Conservation (phyloP, 768 basidiomycete species). For the Suillus bovinus region DNA sequence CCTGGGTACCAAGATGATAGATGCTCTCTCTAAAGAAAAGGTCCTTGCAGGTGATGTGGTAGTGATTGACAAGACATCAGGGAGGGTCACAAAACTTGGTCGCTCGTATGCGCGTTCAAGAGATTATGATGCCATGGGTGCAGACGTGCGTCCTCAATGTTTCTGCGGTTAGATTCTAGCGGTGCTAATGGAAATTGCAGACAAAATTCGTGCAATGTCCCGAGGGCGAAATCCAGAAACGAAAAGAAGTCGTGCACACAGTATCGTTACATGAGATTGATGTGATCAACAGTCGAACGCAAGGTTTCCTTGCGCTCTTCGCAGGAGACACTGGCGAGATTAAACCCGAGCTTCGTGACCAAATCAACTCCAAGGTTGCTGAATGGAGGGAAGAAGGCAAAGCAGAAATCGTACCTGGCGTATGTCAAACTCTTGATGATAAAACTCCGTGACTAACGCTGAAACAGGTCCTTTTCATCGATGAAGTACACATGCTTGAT, state of each 20-base stretch:
- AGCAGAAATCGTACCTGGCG: constrained; percentile 95
- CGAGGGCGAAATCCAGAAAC: constrained; percentile 96
- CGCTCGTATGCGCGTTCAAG: constrained; percentile 95
- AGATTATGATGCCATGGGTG: constrained; percentile 99
- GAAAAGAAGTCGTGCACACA: constrained; percentile 96
- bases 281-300: constrained; percentile 97
- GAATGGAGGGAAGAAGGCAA: constrained; percentile 99
- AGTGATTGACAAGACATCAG: constrained; percentile 95
- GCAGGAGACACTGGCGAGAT: constrained; percentile 98
- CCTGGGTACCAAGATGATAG: constrained; percentile 98
- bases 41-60: constrained; percentile 94
- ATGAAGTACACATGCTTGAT: constrained; percentile 99
- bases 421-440: constrained; percentile 40
- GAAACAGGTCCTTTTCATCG: constrained; percentile 90
- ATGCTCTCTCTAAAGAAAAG: constrained; percentile 95
- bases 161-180: background rate
- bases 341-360: constrained; percentile 92
- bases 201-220: constrained; percentile 99
- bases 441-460: background rate
- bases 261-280: constrained; percentile 99
- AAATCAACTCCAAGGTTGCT: constrained; percentile 95
- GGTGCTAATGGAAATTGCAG: constrained; percentile 40
- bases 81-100: constrained; percentile 94
- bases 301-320: constrained; percentile 95
- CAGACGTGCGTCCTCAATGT: constrained; percentile 68